Evolutionary conservation across 106 monocot species (phyloP), one percentile per base, ranked within the genome.

Genomic region (Dendrobium nobile): DNA sequence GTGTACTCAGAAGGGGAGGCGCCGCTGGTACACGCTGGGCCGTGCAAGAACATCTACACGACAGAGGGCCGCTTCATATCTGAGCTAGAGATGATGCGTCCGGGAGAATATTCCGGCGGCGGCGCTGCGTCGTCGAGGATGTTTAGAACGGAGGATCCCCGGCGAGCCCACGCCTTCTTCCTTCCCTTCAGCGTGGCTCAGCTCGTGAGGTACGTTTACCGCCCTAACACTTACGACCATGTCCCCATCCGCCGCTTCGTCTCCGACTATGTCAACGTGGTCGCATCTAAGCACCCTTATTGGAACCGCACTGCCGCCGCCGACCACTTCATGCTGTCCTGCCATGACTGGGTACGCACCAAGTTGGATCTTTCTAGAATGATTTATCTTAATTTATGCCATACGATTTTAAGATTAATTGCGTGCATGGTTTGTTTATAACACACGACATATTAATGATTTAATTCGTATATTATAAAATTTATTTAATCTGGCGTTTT

Each of bases 1-100:
- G 85, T 90, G 78, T 94, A 94, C 80, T 85, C 90, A 58, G 94
- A 94, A 73, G 94, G 94, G 1, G 91, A 94, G 85, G 82, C 87
- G 9, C 94, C 94, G n/a, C 64, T 94, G 41, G 78, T 88, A 7
- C 94, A 94, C 78, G 77, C 61, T 17, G 94, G 94, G 4, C 94
- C 94, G 0, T 91, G 89, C 94, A 91, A 89, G 84, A 77, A 84
- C 77, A 89, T 94, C 41, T 94, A 94, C 89, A 82, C 89, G 2
- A 91, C 78, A 9, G 94, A 94, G 79, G 94, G 94, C 5, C 47
- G 88, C 16, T 94, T 94, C 87, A 94, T 94, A 54, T 64, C 84
- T 47, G 86, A 85, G 56, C 59, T 94, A 33, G 91, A 91, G 68
- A 79, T 43, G 58, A 78, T 84, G 79, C 9, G 41, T 45, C 80